Evolutionary conservation across 345 rosid species (phyloP).

Genomic region (Conringia planisiliqua): DNA sequence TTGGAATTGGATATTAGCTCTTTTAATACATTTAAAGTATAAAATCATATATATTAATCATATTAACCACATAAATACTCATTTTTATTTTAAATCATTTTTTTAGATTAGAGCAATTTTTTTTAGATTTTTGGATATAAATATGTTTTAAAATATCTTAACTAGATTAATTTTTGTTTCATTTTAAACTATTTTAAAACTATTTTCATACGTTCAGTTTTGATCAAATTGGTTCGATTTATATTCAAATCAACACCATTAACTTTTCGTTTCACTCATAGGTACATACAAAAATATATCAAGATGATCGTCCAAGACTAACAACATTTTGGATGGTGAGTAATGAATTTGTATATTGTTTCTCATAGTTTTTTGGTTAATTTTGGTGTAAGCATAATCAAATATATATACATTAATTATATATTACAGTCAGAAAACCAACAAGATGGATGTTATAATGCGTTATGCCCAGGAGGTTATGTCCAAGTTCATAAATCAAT

Average conservation of each 20-base stretch:
- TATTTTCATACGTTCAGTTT: not conserved
- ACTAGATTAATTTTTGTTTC: too few relatives aligned
- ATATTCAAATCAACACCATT: not conserved
- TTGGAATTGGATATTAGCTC: too few relatives aligned
- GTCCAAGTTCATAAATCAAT: slow-evolving; percentile 26
- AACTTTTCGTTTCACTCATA: not conserved
- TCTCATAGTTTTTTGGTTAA: not conserved
- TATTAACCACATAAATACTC: too few relatives aligned
- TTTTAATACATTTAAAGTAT: too few relatives aligned
- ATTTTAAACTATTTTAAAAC: too few relatives aligned
- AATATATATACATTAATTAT: not conserved
- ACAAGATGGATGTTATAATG: slow-evolving; percentile 28
- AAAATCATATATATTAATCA: too few relatives aligned
- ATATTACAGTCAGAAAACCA: slow-evolving; percentile 9
- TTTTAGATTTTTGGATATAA: too few relatives aligned
- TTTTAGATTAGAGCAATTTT: too few relatives aligned
- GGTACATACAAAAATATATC: slow-evolving; percentile 17
- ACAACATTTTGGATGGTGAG: slow-evolving; percentile 27
- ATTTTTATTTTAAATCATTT: too few relatives aligned
- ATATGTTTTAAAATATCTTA: too few relatives aligned
- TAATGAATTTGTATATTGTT: not conserved
- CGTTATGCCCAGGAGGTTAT: slow-evolving; percentile 27
- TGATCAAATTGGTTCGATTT: not conserved
- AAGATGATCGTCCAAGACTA: slow-evolving; percentile 23
- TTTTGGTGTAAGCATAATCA: not conserved